Conservation (phyloP, 495 filamentous ascomycete species). For the Lasiosphaeris hirsuta region DNA sequence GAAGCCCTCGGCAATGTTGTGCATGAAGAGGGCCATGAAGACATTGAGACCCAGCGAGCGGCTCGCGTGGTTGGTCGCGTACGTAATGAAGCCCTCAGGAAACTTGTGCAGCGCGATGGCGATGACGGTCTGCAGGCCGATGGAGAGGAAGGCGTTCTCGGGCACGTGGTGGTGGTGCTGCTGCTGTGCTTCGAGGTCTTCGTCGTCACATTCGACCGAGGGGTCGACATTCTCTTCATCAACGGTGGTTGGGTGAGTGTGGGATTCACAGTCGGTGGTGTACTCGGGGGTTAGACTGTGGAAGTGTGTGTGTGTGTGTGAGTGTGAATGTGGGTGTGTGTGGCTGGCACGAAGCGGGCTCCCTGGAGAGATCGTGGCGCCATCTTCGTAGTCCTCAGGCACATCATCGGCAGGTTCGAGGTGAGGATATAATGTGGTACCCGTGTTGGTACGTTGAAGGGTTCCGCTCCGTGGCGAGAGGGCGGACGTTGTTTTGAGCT, state of each 20-base stretch:
- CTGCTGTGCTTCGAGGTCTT: slow-evolving; percentile 55
- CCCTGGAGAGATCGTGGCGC: slow-evolving; percentile 10
- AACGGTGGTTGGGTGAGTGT: not conserved
- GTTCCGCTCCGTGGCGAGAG: slow-evolving; percentile 23
- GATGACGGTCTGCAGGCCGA: slow-evolving; percentile 87
- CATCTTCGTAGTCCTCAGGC: slow-evolving; percentile 26
- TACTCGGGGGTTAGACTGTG: not conserved
- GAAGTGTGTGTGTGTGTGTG: slow-evolving; percentile 6
- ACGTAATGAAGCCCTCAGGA: slow-evolving; percentile 97
- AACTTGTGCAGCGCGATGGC: slow-evolving; percentile 96
- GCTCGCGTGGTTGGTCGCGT: slow-evolving; percentile 94
- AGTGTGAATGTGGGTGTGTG: slow-evolving; percentile 1
- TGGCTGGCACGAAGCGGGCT: slow-evolving; percentile 23
- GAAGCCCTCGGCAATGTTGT: slow-evolving; percentile 97
- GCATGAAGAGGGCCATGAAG: slow-evolving; percentile 93
- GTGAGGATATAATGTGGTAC: not conserved
- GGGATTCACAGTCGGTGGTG: slow-evolving; percentile 17
- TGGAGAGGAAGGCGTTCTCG: slow-evolving; percentile 86
- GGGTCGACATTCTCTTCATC: slow-evolving; percentile 28
- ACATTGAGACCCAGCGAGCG: slow-evolving; percentile 82
- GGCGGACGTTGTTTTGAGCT: slow-evolving; percentile 37
- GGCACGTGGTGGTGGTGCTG: slow-evolving; percentile 99
- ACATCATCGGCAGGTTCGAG: slow-evolving; percentile 17
- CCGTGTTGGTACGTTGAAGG: slow-evolving; percentile 25
- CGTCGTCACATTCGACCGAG: slow-evolving; percentile 23